phyloP scores from a whole-genome alignment of 2,329 filamentous ascomycete species.

The Penicillium sp. region DNA sequence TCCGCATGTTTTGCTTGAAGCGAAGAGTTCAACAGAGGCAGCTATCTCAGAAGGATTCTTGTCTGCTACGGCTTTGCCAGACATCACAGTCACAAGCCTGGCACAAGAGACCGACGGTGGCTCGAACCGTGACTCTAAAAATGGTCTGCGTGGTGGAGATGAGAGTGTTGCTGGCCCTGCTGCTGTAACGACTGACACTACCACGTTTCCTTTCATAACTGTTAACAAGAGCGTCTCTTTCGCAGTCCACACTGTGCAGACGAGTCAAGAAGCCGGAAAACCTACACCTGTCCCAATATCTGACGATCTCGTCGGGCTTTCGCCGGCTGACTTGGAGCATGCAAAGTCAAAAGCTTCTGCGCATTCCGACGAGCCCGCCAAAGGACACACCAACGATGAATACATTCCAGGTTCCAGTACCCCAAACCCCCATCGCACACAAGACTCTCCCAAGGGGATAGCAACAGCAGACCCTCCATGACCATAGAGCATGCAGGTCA shows the following conservation, averaged over 20 bases:
- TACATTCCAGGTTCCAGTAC: too few species aligned
- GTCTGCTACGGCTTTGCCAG: background rate
- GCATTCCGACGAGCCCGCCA: background rate
- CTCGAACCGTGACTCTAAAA: background rate
- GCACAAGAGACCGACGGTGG: background rate
- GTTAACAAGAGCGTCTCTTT: background rate
- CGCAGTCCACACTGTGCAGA: background rate
- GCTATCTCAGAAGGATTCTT: background rate
- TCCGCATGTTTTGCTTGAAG: background rate
- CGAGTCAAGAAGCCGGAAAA: background rate
- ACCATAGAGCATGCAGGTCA: background rate
- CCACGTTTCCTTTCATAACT: background rate
- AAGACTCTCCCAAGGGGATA: background rate
- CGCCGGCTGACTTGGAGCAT: background rate
- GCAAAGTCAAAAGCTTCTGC: background rate
- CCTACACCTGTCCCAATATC: background rate
- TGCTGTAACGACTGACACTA: background rate
- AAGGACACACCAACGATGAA: too few species aligned
- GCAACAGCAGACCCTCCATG: too few species aligned
- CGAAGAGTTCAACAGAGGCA: background rate
- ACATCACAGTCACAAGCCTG: background rate
- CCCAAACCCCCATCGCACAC: background rate
- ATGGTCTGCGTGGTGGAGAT: too few species aligned
- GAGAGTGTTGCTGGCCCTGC: background rate
- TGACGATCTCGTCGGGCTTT: background rate